Base-by-base conservation (phyloP, 1,139 yeast genomes). In the Yamadazyma atmosphaerica region DNA sequence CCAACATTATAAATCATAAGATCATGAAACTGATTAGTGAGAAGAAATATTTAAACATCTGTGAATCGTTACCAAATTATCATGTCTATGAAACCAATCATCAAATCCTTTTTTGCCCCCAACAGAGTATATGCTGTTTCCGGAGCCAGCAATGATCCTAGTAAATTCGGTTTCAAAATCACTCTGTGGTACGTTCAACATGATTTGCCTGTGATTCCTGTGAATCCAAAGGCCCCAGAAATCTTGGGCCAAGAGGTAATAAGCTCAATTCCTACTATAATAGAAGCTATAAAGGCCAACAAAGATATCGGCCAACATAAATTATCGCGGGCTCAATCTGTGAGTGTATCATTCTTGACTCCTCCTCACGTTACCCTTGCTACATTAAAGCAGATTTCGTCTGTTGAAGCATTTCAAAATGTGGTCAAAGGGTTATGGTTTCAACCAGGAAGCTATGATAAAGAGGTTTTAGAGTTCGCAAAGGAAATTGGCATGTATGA, bases 401-500 rank as follows among this genome's bases (percentile, higher is more conserved):
- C 54, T 6, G 48, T 65, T 40, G 55, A 58, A 1, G 61, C 65
- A 2, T 63, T 58, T 50, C 46, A 57, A 37, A 48, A 48, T 8
- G 43, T 61, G 1, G 63, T 86, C 21, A 75, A 74, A 47, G 81
- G 83, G 0, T 63, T 85, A 21, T 86, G 95, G 95, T 80, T 85
- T 46, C 95, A 86, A 55, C 95, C 95, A 0, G 95, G 95, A 0
- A 74, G 87, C 25, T 84, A 75, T 47, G 81, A 83, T 49, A 57
- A 60, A 7, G 69, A 64, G n/a, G 82, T 80, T 3, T 58, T 84
- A 34, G 66, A 69, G 1, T 52, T 54, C 15, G 72, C 71, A 3
- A 59, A 62, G 22, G 51, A 56, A 18, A 52, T 72, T 19, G 76
- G 76, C 1, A 52, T 74, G 23, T 54, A 58, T 7, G 79, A 79